A percentile compares a stretch with the other conserved stretches of the same genome.
Evolutionary conservation across 495 filamentous ascomycete genomes (phyloP).

Genomic region (Penicillium pancosmium): DNA sequence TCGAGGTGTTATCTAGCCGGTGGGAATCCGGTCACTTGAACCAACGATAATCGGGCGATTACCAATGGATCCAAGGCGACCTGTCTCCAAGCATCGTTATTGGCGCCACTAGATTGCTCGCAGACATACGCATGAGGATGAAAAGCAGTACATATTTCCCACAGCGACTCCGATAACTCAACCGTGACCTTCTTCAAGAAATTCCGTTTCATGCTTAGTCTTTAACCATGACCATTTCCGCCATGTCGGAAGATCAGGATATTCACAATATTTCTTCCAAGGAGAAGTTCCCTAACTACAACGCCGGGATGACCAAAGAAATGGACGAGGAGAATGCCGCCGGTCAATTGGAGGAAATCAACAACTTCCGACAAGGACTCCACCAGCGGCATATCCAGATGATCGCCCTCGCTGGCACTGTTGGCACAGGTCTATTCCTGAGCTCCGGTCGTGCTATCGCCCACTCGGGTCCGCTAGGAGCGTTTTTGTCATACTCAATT

Average conservation of each 20-base stretch:
- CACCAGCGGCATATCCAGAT: conserved; percentile 4
- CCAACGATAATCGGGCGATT: conserved; percentile 13
- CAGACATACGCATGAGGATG: not conserved
- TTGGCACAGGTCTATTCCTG: conserved; percentile 32
- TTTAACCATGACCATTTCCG: conserved; percentile 8
- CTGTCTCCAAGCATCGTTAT: not conserved
- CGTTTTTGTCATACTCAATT: conserved; percentile 31
- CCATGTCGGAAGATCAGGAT: not conserved
- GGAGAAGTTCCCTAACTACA: conserved; percentile 4
- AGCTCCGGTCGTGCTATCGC: conserved; percentile 59
- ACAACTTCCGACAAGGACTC: conserved; percentile 3
- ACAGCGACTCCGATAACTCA: not conserved
- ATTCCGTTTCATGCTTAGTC: not conserved
- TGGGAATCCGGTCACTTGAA: conserved; percentile 4
- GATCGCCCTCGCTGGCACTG: conserved; percentile 2
- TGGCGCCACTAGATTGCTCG: not conserved
- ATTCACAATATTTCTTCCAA: conserved; percentile 4
- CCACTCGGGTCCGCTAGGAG: conserved; percentile 60
- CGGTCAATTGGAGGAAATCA: conserved; percentile 13
- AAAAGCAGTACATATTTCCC: conserved; percentile 6
- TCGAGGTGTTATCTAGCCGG: conserved; percentile 3
- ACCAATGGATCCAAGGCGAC: conserved; percentile 4
- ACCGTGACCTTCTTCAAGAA: not conserved
- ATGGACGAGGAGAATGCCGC: conserved; percentile 14
- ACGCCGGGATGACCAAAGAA: conserved; percentile 14